Conservation (phyloP, 2,329 filamentous ascomycete species). For the Claviceps arundinis region DNA sequence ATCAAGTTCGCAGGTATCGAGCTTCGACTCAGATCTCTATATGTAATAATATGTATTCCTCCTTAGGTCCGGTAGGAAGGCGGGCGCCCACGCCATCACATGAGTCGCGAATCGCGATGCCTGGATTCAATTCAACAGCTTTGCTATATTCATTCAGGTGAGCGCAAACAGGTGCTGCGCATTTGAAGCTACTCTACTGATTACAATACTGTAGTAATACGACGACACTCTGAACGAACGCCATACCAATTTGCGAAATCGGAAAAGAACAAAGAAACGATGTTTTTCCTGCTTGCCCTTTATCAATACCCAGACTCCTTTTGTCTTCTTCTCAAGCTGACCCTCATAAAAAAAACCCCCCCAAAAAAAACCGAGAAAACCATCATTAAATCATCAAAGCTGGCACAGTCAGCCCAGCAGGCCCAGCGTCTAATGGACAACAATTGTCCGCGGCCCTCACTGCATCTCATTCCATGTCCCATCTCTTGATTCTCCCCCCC, state of each 20-base stretch:
- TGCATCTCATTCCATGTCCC: not conserved
- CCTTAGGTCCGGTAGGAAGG: too few species aligned
- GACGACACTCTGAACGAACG: not conserved
- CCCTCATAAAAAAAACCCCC: not conserved
- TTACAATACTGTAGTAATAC: not conserved
- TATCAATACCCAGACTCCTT: not conserved
- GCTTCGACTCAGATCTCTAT: too few species aligned
- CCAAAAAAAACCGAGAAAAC: not conserved
- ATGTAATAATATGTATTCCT: too few species aligned
- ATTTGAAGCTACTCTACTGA: not conserved
- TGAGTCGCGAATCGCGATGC: not conserved
- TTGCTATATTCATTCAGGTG: not conserved
- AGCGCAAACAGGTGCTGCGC: not conserved
- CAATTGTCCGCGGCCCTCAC: too few species aligned
- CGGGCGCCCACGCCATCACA: not conserved
- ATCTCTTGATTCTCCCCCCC: conserved; percentile 3
- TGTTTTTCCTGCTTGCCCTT: not conserved
- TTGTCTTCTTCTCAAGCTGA: not conserved
- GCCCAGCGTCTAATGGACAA: too few species aligned
- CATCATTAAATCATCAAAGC: not conserved
- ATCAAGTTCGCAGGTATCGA: too few species aligned
- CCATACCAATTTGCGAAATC: not conserved
- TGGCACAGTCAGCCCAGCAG: too few species aligned
- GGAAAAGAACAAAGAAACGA: too few species aligned
- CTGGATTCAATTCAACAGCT: not conserved